A percentile compares a stretch with the other conserved stretches of the same genome.
Evolutionary conservation across 2,329 filamentous ascomycete species (phyloP).

Genomic region (Monilinia polystroma): DNA sequence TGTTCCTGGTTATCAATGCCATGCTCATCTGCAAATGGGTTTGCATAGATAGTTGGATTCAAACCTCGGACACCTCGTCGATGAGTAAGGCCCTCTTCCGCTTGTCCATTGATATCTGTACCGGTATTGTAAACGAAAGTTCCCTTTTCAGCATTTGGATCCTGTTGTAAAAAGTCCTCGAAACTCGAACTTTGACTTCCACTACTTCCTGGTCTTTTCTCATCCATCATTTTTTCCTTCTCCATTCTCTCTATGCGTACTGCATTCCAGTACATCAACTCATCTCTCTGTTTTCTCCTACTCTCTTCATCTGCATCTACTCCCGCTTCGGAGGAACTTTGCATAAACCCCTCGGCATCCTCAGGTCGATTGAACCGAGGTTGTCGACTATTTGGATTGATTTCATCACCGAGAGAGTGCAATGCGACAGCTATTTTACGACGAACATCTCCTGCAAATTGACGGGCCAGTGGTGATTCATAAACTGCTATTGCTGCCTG

Average conservation of each 20-base stretch:
- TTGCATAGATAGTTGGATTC: slow-evolving; percentile 50
- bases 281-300: slow-evolving; percentile 60
- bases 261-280: slow-evolving; percentile 65
- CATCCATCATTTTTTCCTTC: slow-evolving; percentile 37
- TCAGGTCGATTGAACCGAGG: slow-evolving; percentile 65
- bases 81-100: slow-evolving; percentile 45
- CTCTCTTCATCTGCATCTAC: slow-evolving; percentile 64
- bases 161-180: slow-evolving; percentile 58
- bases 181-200: slow-evolving; percentile 43
- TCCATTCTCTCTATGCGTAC: slow-evolving; percentile 51
- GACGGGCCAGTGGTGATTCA: slow-evolving; percentile 62
- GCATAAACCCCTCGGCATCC: slow-evolving; percentile 62
- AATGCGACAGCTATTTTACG: slow-evolving; percentile 60
- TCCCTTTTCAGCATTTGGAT: slow-evolving; percentile 52
- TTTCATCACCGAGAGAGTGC: slow-evolving; percentile 57
- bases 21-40: slow-evolving; percentile 53
- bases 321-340: slow-evolving; percentile 49
- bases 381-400: slow-evolving; percentile 44
- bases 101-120: slow-evolving; percentile 44
- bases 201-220: slow-evolving; percentile 35
- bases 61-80: slow-evolving; percentile 51
- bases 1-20: slow-evolving; percentile 46
- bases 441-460: slow-evolving; percentile 60
- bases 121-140: slow-evolving; percentile 59
- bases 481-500: slow-evolving; percentile 49